phyloP scores from a whole-genome alignment of 2,329 filamentous ascomycete species.

The Epichloe sp. region DNA sequence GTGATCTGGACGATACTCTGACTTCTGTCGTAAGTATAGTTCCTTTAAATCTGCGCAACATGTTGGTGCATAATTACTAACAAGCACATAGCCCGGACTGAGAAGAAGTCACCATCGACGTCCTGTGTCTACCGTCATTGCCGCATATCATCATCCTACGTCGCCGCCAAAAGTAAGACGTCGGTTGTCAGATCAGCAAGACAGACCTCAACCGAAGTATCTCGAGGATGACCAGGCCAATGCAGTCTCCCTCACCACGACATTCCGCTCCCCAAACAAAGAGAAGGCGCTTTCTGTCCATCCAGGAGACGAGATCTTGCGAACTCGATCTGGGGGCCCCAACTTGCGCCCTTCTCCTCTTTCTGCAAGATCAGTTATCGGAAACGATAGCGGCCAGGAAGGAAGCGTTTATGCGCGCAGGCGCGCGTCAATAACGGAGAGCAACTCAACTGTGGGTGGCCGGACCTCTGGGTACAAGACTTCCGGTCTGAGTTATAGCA shows the following conservation, averaged over 20 bases:
- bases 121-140: conserved; percentile 38
- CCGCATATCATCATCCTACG: conserved; percentile 29
- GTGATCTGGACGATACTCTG: conserved; percentile 18
- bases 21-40: conserved; percentile 33
- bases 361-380: conserved; percentile 34
- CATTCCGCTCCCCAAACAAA: conserved; percentile 28
- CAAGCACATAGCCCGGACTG: conserved; percentile 30
- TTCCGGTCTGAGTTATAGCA: conserved; percentile 13
- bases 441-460: conserved; percentile 23
- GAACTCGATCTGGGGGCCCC: conserved; percentile 19
- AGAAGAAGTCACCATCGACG: conserved; percentile 34
- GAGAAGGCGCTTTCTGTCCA: conserved; percentile 29
- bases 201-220: conserved; percentile 25
- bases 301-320: conserved; percentile 24
- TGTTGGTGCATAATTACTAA: conserved; percentile 1
- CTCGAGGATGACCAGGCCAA: conserved; percentile 31
- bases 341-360: conserved; percentile 30
- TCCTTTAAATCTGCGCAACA: background rate
- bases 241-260: conserved; percentile 27
- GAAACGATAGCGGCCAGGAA: conserved; percentile 29
- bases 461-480: conserved; percentile 32
- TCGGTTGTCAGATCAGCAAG: conserved; percentile 45
- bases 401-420: conserved; percentile 17
- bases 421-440: conserved; percentile 36
- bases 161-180: conserved; percentile 39